phyloP scores from a whole-genome alignment of 2,329 filamentous ascomycete genomes.

The Xylaria sp. region DNA sequence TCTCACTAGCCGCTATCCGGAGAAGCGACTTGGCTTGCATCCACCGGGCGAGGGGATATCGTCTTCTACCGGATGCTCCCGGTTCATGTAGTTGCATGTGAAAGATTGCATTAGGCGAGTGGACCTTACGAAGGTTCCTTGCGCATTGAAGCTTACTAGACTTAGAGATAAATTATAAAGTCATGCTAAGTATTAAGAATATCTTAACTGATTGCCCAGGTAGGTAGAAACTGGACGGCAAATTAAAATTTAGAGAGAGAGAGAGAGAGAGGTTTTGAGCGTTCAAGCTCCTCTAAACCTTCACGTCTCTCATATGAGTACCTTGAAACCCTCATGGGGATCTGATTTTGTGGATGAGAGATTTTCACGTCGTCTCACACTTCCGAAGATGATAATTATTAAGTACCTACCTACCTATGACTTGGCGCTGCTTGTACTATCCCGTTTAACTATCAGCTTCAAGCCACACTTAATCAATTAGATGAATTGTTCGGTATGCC shows the following conservation, averaged over 20 bases:
- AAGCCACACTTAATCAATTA: neutral
- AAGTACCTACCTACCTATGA: constrained; percentile 7
- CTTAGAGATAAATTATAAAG: too few species aligned
- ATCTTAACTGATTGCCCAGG: neutral
- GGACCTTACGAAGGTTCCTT: too few species aligned
- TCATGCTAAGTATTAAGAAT: neutral
- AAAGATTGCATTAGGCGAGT: too few species aligned
- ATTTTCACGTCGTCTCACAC: neutral
- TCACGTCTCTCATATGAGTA: neutral
- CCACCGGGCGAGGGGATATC: constrained; percentile 10
- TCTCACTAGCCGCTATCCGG: neutral
- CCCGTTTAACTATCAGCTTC: neutral
- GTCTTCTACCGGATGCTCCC: neutral
- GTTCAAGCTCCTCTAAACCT: neutral
- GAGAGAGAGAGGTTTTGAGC: neutral
- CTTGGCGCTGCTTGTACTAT: neutral
- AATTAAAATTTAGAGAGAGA: neutral
- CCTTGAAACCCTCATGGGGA: neutral
- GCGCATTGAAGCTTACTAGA: too few species aligned
- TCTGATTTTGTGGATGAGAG: neutral
- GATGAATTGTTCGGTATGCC: neutral
- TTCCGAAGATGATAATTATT: neutral
- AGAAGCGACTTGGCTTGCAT: constrained; percentile 4
- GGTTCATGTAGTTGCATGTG: neutral
- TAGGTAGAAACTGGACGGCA: neutral